Evolutionary conservation across 2,329 filamentous ascomycete genomes (phyloP), one percentile per base, ranked within the genome.

Genomic region (Delphinella strobiligena): DNA sequence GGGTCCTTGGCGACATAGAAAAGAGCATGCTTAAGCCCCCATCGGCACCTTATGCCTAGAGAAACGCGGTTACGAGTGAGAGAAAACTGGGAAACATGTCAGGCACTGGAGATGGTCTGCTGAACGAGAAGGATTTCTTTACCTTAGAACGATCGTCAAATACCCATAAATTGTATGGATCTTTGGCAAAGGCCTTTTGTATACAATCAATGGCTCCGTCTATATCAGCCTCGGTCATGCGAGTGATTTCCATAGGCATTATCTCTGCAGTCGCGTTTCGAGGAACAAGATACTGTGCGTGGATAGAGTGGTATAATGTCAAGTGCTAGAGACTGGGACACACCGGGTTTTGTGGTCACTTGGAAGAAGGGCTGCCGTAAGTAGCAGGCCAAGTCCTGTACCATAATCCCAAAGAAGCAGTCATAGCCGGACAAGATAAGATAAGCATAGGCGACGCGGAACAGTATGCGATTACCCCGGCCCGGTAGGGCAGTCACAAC

Each of bases 1-100:
- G 67, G 61, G 49, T 80, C 74, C 57, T 78, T 81, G 8, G 78
- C 78, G 43, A 84, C 76, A 48, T 80, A 73, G 60, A 84, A 82
- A 29, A 82, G 69, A 38, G 72, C 78, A 52, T 80, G 76, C 38
- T 71, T 67, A 55, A 85, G 80, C 18, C 80, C 79, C 75, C 80
- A 84, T 47, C 66, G 64, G 60, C 80, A 82, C 38, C 82, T 72
- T 2, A 80, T 72, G 2, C 67, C 69, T 12, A 83, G 65, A 11
- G 77, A 81, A 22, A 69, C 69, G 42, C 70, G 69, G 51, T 83
- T 83, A 19, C 79, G 71, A 34, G 64, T 53, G 12, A 66, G 55
- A 39, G 72, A 72, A 59, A 80, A 78, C 72, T 79, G 52, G 46
- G 30, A 7, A 7, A 32, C 5, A 32, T 5, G 15, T 32, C 30